Base-by-base conservation (phyloP, 2,329 filamentous ascomycete species). In the Trichoderma koningii region DNA sequence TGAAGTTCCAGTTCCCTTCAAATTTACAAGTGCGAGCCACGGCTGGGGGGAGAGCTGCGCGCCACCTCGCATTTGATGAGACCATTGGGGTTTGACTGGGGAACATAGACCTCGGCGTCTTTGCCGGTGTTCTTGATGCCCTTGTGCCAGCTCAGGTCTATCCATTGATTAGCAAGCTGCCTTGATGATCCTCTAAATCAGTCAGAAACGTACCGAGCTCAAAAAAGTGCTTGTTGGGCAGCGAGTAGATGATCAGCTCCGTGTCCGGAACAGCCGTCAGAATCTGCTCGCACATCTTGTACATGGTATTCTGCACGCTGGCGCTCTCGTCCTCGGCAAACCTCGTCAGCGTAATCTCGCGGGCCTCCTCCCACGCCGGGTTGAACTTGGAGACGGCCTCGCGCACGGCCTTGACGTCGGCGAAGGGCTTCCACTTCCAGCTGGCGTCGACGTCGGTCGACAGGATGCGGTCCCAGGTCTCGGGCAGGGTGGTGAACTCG, bases 141-240 rank as follows among this genome's bases (percentile, higher is more conserved):
- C 78, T 98, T 96, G 84, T 97, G 92, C 95, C 95, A 99, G 80
- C 90, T 94, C 74, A 99, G 80, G 75, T 98, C 94, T 94, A 73
- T 21, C n/a, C 0, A 15, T 17, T 19, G 55, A 12, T 63, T 41
- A 63, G 50, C 50, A n/a, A n/a, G n/a, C n/a, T n/a, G n/a, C n/a
- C n/a, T n/a, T n/a, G n/a, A n/a, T n/a, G n/a, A n/a, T n/a, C n/a
- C n/a, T n/a, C n/a, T n/a, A n/a, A n/a, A n/a, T n/a, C 10, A 19
- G 61, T 63, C 10, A 7, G 12, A 26, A 73, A 68, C 89, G 80
- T 81, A 92, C 88, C 90, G 77, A 98, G 89, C 79, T 98, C 94
- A 75, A 98, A 98, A 81, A 97, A 98, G 80, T 99, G 95, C 82
- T 97, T 98, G 83, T 99, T 99, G 12, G 95, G 95, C 73, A 99